Percentiles rank a stretch among this genome's conserved stretches.
These are phyloP conservation scores for Prunus armeniaca DNA, from an alignment of 306 rosid species.

Conservation along the genomic window DNA sequence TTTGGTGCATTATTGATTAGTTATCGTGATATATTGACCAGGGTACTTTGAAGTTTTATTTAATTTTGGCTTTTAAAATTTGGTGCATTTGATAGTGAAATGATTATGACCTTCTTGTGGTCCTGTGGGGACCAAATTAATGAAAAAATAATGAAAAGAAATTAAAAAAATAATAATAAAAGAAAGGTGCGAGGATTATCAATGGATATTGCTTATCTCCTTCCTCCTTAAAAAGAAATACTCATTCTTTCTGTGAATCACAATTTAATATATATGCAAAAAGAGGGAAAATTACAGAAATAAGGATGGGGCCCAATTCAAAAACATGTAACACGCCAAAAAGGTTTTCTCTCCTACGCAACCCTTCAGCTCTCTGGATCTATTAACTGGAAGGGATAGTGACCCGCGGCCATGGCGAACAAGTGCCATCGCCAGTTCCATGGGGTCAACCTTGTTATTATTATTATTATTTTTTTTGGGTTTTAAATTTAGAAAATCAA, in stretches of 20 bases:
- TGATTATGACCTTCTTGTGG: not conserved
- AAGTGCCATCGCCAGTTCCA: no score
- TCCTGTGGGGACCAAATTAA: slow-evolving; percentile 9
- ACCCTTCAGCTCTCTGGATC: not conserved
- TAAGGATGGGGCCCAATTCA: no score
- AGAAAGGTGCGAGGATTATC: not conserved
- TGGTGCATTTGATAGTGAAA: not conserved
- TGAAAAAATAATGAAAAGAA: not conserved
- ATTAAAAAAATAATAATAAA: not conserved
- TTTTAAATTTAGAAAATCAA: no score
- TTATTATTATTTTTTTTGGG: no score
- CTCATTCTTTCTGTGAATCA: accelerated
- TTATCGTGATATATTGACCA: slow-evolving; percentile 1
- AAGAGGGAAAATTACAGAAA: no score
- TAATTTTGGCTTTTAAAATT: not conserved
- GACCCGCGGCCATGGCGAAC: no score
- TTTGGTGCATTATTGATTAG: not conserved
- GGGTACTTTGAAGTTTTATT: not conserved
- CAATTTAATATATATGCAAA: no score
- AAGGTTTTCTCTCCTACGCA: not conserved
- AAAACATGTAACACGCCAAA: not conserved
- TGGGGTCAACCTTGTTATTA: no score
- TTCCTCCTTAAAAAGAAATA: no score
- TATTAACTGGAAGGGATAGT: no score
- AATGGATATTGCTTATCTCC: no score